Percentiles rank a stretch among this genome's conserved stretches.
Conservation (phyloP, 345 rosid species). For the Aethionema arabicum region DNA sequence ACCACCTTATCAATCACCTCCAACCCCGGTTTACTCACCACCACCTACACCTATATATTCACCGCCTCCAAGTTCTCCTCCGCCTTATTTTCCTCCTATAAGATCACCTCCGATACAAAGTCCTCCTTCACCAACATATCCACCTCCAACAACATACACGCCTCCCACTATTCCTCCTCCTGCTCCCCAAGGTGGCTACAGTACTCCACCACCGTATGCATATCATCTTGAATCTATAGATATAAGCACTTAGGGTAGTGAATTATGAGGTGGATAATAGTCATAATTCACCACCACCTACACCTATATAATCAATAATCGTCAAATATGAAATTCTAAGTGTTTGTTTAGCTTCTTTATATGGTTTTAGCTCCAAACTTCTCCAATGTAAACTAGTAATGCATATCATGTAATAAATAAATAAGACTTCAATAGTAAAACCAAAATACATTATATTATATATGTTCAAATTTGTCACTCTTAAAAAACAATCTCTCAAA, state of each 20-base stretch:
- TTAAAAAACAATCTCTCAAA: too few relatives aligned
- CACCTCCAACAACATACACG: background rate
- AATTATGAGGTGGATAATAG: too few relatives aligned
- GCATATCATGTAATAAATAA: constrained; percentile 26
- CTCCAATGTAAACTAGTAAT: background rate
- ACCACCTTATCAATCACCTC: background rate
- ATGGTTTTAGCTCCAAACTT: background rate
- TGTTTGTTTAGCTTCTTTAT: constrained; percentile 20
- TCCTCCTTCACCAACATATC: constrained; percentile 12
- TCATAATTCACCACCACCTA: too few relatives aligned
- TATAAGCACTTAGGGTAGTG: background rate
- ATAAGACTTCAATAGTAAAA: constrained; percentile 25
- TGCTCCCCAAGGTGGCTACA: constrained; percentile 33
- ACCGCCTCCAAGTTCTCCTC: background rate
- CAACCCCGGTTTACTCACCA: background rate
- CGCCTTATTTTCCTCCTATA: background rate
- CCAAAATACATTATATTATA: background rate
- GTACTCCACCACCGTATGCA: constrained; percentile 36
- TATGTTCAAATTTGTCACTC: background rate
- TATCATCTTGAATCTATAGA: constrained; percentile 4
- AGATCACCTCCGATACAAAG: constrained; percentile 1
- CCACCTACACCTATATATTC: too few relatives aligned
- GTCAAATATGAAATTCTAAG: constrained; percentile 9
- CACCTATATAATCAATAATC: too few relatives aligned
- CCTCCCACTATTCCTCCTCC: background rate